phyloP scores from a whole-genome alignment of 352 stramenopile species.

The Pythium aristosporum region DNA sequence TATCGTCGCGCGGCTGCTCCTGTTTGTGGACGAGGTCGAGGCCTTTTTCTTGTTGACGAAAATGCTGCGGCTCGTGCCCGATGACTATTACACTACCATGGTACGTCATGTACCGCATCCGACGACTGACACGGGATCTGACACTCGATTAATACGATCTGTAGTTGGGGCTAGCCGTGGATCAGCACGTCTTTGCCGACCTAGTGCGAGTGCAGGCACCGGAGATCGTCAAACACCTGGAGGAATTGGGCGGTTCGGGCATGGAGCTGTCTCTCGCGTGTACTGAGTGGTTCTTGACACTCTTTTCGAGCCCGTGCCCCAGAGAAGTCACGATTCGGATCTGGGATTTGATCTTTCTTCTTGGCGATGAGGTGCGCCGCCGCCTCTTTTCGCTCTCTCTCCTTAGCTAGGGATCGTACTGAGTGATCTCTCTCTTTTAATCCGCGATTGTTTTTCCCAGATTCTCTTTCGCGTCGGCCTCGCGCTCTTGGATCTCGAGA shows the following conservation, averaged over 20 bases:
- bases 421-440: too few relatives aligned
- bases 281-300: slow-evolving; percentile 87
- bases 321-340: slow-evolving; percentile 73
- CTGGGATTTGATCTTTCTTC: slow-evolving; percentile 84
- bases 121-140: background rate
- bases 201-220: slow-evolving; percentile 76
- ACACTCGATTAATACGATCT: background rate
- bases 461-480: slow-evolving; percentile 77
- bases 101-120: slow-evolving; percentile 25
- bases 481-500: slow-evolving; percentile 71
- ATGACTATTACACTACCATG: slow-evolving; percentile 90
- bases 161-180: slow-evolving; percentile 78
- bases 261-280: slow-evolving; percentile 86
- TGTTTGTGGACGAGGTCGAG: slow-evolving; percentile 69
- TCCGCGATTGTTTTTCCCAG: slow-evolving; percentile 24
- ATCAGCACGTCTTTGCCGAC: slow-evolving; percentile 88
- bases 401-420: background rate
- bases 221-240: slow-evolving; percentile 61
- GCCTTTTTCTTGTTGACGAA: slow-evolving; percentile 83
- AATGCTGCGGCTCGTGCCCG: slow-evolving; percentile 73
- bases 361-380: slow-evolving; percentile 68
- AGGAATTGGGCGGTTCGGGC: slow-evolving; percentile 70
- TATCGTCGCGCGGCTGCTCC: slow-evolving; percentile 74
- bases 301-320: slow-evolving; percentile 82
- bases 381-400: background rate